Base-by-base conservation (phyloP, 2,329 filamentous ascomycete species). In the Cordyceps militaris region DNA sequence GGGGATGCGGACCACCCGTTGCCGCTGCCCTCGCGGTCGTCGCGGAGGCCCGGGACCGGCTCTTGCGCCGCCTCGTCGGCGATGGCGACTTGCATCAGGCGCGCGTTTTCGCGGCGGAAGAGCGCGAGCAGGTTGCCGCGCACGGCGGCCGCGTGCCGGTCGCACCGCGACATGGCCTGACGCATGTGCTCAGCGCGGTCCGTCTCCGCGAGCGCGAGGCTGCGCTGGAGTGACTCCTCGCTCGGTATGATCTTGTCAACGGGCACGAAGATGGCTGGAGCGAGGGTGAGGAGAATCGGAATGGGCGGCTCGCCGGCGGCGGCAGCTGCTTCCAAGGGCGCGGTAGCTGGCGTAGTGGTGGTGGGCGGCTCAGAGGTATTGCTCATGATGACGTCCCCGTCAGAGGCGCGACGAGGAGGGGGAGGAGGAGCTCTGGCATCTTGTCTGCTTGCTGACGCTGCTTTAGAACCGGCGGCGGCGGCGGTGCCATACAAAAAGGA, bases 191-290 rank as follows among this genome's bases (percentile, higher is more conserved):
- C 26, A 28, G 30, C 60, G 50, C 63, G 60, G 56, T 68, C 62
- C 47, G 66, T 62, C 9, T 58, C 49, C 3, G 60, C 54, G 23
- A 74, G 64, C 26, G 70, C 67, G 38, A 68, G 65, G 61, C 70
- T 74, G n/a, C n/a, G 1, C 55, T 34, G 42, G 62, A 61, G 21
- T 63, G 59, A 2, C 59, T 24, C 38, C 26, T 57, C 47, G 21
- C 13, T 57, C 44, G 63, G 60, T 51, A 68, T 62, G 43, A 66
- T 61, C 9, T 60, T 55, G 5, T 58, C 46, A 16, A 74, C 63
- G 26, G 71, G 69, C 26, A 70, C 66, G 62, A 73, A 75, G 47
- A 75, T 70, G 58, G 66, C 63, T 5, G 67, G 62, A 4, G 64
- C 59, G 58, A 69, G 62, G 56, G 61, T 57, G 14, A 40, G 59